These are phyloP conservation scores for Tinospora cordifolia DNA, from an alignment of 164 flowering plant species.

Conservation along the genomic window DNA sequence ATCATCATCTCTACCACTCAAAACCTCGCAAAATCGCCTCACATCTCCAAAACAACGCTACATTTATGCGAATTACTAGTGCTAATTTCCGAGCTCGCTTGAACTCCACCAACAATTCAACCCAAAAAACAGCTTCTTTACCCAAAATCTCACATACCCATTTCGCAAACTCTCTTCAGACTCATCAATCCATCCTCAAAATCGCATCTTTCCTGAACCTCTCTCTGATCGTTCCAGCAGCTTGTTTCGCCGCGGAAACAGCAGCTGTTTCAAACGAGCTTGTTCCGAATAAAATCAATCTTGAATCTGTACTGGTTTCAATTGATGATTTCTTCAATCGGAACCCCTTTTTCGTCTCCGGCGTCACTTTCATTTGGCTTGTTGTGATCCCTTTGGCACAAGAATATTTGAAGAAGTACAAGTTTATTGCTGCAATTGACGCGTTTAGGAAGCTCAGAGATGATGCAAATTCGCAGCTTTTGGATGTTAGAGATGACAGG, in stretches of 20 bases:
- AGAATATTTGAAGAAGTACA: slow-evolving; percentile 56
- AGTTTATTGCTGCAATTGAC: slow-evolving; percentile 52
- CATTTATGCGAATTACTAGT: too few species aligned
- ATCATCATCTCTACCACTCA: not conserved
- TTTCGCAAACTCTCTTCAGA: slow-evolving; percentile 3
- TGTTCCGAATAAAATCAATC: slow-evolving; percentile 38
- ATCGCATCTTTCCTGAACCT: not conserved
- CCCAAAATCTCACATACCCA: slow-evolving; percentile 13
- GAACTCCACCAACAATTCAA: slow-evolving; percentile 2
- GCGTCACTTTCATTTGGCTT: slow-evolving; percentile 73
- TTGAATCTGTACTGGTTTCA: slow-evolving; percentile 62
- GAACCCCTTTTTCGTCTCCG: slow-evolving; percentile 76
- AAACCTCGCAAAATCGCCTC: not conserved
- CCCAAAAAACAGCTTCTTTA: not conserved
- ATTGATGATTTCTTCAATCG: slow-evolving; percentile 70
- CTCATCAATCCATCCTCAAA: slow-evolving; percentile 12
- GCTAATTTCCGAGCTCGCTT: slow-evolving; percentile 5
- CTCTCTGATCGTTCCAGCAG: slow-evolving; percentile 23
- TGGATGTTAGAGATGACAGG: slow-evolving; percentile 66
- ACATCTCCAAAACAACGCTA: not conserved
- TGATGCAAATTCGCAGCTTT: slow-evolving; percentile 49
- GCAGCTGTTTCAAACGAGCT: slow-evolving; percentile 22
- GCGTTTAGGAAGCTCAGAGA: slow-evolving; percentile 66
- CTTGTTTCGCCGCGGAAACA: slow-evolving; percentile 45
- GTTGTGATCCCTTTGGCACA: slow-evolving; percentile 60